Evolutionary conservation across 1,284 basidiomycete species (phyloP).

Genomic region (Papiliotrema laurentii): DNA sequence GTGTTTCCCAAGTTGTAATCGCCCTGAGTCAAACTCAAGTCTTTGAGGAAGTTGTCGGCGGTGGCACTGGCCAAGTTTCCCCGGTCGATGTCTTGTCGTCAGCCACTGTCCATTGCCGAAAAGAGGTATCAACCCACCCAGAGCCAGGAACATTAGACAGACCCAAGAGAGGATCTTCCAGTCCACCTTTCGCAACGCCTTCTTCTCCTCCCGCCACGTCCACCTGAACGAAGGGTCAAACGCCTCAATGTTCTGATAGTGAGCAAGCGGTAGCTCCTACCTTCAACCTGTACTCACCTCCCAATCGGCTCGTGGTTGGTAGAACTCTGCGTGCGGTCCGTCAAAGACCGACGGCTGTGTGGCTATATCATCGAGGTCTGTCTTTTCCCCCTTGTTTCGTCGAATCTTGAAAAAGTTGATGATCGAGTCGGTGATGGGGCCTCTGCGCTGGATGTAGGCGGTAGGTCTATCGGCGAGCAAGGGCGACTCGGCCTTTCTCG

Average conservation of each 20-base stretch:
- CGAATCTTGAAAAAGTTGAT: neutral
- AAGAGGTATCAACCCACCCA: neutral
- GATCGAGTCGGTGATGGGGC: neutral
- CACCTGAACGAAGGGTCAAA: slow-evolving; percentile 64
- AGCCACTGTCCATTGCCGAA: neutral
- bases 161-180: slow-evolving; percentile 44
- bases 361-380: neutral
- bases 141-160: slow-evolving; percentile 4
- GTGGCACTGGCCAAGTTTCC: slow-evolving; percentile 53
- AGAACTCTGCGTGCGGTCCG: neutral
- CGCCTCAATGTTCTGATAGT: neutral
- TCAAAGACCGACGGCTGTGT: neutral
- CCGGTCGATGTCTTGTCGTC: slow-evolving; percentile 2
- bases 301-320: neutral
- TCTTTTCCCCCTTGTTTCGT: neutral
- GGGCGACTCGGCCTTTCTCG: neutral
- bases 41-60: slow-evolving; percentile 60
- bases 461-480: neutral
- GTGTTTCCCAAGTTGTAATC: slow-evolving; percentile 56
- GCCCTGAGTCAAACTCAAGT: slow-evolving; percentile 47
- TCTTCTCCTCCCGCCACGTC: slow-evolving; percentile 63
- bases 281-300: neutral
- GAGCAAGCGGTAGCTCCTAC: neutral
- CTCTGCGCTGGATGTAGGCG: neutral
- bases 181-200: slow-evolving; percentile 60